Conservation (phyloP, 2,329 filamentous ascomycete species). For the Dactylellina leptospora region DNA sequence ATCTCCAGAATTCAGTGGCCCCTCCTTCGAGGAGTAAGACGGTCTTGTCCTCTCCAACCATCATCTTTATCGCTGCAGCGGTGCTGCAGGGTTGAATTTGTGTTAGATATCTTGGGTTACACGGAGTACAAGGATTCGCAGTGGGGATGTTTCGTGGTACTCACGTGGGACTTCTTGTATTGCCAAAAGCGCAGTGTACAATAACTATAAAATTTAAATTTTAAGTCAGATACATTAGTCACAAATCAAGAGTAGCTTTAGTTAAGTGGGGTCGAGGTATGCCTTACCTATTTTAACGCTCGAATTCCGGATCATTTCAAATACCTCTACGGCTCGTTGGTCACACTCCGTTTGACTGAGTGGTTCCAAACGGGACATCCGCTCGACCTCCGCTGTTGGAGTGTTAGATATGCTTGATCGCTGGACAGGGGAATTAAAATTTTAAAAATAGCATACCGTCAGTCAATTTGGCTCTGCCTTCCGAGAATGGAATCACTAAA, state of each 20-base stretch:
- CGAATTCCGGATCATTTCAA: constrained; percentile 2
- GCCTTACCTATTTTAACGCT: constrained; percentile 9
- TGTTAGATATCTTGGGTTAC: not conserved
- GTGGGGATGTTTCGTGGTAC: not conserved
- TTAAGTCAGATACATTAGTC: not conserved
- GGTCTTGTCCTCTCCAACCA: constrained; percentile 12
- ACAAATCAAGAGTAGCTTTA: not conserved
- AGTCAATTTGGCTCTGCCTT: not conserved
- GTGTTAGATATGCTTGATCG: not conserved
- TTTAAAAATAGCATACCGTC: constrained; percentile 4
- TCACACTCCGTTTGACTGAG: constrained; percentile 5
- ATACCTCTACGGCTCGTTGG: constrained; percentile 1
- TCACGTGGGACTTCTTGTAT: constrained; percentile 35
- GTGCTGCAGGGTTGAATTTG: not conserved
- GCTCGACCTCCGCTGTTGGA: constrained; percentile 4
- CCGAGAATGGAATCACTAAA: constrained; percentile 10
- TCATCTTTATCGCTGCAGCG: constrained; percentile 14
- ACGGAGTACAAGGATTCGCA: not conserved
- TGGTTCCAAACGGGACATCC: not conserved
- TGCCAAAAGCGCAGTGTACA: constrained; percentile 29
- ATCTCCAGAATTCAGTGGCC: constrained; percentile 11
- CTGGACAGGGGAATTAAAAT: not conserved
- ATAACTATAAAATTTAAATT: constrained; percentile 19
- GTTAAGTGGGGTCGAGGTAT: not conserved
- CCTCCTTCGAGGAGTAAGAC: constrained; percentile 38